phyloP scores from a whole-genome alignment of 371 early-diverging fungal genomes.

The Zychaea mexicana region DNA sequence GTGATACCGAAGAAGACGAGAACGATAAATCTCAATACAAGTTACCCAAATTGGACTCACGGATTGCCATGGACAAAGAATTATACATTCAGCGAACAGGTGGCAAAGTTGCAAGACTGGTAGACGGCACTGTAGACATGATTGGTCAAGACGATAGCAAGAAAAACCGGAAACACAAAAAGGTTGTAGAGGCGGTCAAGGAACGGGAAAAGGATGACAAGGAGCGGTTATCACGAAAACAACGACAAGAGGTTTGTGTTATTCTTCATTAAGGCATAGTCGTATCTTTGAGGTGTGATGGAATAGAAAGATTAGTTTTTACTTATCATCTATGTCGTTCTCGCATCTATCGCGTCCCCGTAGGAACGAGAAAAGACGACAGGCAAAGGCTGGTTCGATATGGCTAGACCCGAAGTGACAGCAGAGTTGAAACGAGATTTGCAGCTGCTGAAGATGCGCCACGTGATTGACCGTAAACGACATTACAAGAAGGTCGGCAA shows the following conservation, averaged over 20 bases:
- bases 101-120: slow-evolving; percentile 19
- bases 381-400: slow-evolving; percentile 91
- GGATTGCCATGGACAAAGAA: slow-evolving; percentile 26
- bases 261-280: neutral
- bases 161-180: neutral
- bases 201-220: slow-evolving; percentile 14
- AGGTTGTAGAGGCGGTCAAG: neutral
- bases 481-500: slow-evolving; percentile 87
- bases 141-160: slow-evolving; percentile 23
- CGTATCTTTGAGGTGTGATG: neutral
- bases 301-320: neutral
- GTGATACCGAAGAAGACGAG: neutral
- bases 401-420: slow-evolving; percentile 87
- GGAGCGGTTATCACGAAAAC: slow-evolving; percentile 22
- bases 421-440: slow-evolving; percentile 88
- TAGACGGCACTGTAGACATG: slow-evolving; percentile 22
- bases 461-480: slow-evolving; percentile 90
- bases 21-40: neutral
- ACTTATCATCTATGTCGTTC: neutral
- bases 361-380: slow-evolving; percentile 67
- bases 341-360: neutral
- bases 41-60: slow-evolving; percentile 45
- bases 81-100: slow-evolving; percentile 30
- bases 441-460: slow-evolving; percentile 82
- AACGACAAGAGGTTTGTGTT: slow-evolving; percentile 40